phyloP scores from a whole-genome alignment of 805 yeast species.

The Alloascoidea africana region DNA sequence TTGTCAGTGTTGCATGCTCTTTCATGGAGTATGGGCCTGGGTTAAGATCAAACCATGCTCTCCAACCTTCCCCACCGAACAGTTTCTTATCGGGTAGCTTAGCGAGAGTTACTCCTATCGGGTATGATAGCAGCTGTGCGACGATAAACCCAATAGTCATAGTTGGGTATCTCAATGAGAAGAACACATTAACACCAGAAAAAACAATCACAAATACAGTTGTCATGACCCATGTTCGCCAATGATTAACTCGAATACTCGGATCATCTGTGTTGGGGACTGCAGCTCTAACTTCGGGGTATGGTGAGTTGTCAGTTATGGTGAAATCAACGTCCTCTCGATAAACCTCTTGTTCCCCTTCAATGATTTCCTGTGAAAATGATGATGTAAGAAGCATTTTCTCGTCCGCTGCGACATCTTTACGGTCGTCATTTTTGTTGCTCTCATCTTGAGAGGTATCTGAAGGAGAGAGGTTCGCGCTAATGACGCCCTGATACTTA shows the following conservation, averaged over 20 bases:
- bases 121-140: conserved; percentile 44
- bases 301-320: conserved; percentile 29
- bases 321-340: conserved; percentile 18
- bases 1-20: conserved; percentile 35
- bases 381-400: too few relatives aligned
- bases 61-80: conserved; percentile 3
- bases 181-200: conserved; percentile 41
- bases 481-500: too few relatives aligned
- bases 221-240: conserved; percentile 37
- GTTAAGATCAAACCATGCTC: conserved; percentile 24
- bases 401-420: too few relatives aligned
- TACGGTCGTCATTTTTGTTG: too few relatives aligned
- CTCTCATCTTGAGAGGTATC: too few relatives aligned
- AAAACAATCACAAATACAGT: conserved; percentile 38
- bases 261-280: conserved; percentile 38
- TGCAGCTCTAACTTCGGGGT: conserved; percentile 47
- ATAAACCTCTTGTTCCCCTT: conserved; percentile 16
- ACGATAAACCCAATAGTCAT: conserved; percentile 35
- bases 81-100: conserved; percentile 5
- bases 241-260: conserved; percentile 27
- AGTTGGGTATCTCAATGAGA: conserved; percentile 40
- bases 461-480: too few relatives aligned
- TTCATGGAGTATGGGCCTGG: conserved; percentile 39
- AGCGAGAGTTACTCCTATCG: conserved; percentile 15
- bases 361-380: too few relatives aligned